Evolutionary conservation across 768 basidiomycete species (phyloP), one percentile per base, ranked within the genome.

Genomic region (Leccinellum albellum): DNA sequence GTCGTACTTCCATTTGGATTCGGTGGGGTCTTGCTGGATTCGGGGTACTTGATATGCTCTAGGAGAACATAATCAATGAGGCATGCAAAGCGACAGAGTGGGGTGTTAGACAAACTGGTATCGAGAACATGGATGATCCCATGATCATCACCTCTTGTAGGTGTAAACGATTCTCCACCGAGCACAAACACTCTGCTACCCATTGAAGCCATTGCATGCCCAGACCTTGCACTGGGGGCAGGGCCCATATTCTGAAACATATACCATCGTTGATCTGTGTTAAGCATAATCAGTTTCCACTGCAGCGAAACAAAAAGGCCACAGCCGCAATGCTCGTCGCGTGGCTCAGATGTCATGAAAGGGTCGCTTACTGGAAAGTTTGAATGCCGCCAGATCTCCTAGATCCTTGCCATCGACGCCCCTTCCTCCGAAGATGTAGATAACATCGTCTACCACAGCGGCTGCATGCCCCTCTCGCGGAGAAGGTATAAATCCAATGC

Each of bases 241-340:
- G 96, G 96, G 0, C 97, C 97, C 97, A 99, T 99, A 69, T 98
- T 97, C 73, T 98, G 94, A 78, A 99, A 99, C 93, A 95, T 98
- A 75, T 95, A 99, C 97, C 97, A 99, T 64, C 97, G 82, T 67
- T 94, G 91, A 73, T 94, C 96, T 98, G 69, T 29, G 47, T 45
- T 17, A 48, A 53, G 14, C 2, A 57, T 28, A 6, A 54, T 71
- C 54, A 70, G 59, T 47, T 15, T 35, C 32, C 17, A 10, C 24
- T 48, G 58, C 42, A 28, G 51, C 62, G 50, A 32, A 33, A 42
- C 44, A 4, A 59, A 10, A 33, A 45, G 32, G 48, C 31, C 28
- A 40, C n/a, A 31, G 23, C 23, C 21, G n/a, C 15, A 33, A 51
- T 6, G 28, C 21, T 42, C 28, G n/a, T 44, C 48, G 26, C 37